phyloP scores from a whole-genome alignment of 192 early-diverging fungal genomes.

The Diversispora epigaea region DNA sequence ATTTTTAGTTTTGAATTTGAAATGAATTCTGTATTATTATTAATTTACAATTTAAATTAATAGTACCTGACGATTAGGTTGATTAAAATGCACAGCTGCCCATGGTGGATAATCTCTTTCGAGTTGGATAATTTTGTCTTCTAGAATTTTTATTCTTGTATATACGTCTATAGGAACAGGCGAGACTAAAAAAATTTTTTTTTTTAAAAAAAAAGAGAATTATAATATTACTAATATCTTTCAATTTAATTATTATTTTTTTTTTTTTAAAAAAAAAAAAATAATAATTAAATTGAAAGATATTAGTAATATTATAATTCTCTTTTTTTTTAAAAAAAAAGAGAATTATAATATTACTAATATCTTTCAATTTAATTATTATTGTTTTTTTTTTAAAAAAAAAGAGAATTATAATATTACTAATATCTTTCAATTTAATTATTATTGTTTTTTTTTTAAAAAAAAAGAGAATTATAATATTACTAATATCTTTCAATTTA shows the following conservation, averaged over 20 bases:
- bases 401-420: not conserved
- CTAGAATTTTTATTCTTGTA: conserved; percentile 69
- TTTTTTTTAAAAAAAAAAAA: conserved; percentile 6
- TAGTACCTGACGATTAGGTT: conserved; percentile 57
- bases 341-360: not conserved
- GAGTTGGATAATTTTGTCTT: conserved; percentile 73
- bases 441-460: not conserved
- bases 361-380: no score
- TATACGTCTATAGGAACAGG: conserved; percentile 43
- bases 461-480: not conserved
- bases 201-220: not conserved
- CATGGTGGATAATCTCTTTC: conserved; percentile 77
- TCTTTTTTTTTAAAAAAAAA: not conserved
- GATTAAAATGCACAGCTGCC: conserved; percentile 78
- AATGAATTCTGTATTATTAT: not conserved
- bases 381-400: not conserved
- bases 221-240: not conserved
- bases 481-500: not conserved
- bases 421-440: not conserved
- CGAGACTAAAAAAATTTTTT: conserved; percentile 41
- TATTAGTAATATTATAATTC: no score
- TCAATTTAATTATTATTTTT: not conserved
- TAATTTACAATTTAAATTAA: not conserved
- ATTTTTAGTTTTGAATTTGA: not conserved
- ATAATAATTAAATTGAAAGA: conserved; percentile 19